Evolutionary conservation across 2,329 filamentous ascomycete species (phyloP), one percentile per base, ranked within the genome.

Genomic region (Alternaria angustiovoidea): DNA sequence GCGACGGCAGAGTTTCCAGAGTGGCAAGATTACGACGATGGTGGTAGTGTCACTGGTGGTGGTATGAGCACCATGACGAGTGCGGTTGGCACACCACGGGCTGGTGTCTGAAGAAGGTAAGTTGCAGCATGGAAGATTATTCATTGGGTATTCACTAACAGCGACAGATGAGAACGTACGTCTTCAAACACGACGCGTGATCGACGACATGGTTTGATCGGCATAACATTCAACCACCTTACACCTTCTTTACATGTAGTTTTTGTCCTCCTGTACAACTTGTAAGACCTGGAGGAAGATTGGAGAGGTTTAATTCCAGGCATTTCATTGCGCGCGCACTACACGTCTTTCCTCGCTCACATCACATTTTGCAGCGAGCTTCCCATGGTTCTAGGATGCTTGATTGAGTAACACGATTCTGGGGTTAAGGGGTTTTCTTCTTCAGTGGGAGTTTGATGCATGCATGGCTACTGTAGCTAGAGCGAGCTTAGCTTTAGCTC

Each of bases 11-110:
- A 81, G n/a, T 77, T 85, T 64, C 86, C 87, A 2, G 81, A 88
- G 62, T 84, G 86, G 68, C 81, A 85, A 62, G 83, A 86, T 73
- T 87, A 85, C 57, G 86, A 88, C 51, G 82, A 84, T 54, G 77
- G 80, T 12, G 79, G 75, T n/a, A 81, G 81, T 16, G 79, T 78
- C 52, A 83, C 80, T 30, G 86, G 87, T 62, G 84, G 82, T 6
- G 84, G 82, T 7, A 43, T 70, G 26, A 74, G 71, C 55, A 76
- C 74, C 9, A 68, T 76, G 43, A 71, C 72, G 3, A 74, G 70
- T 48, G 68, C 72, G 5, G 73, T 76, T 30, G 75, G 74, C 30
- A 77, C 75, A 28, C 75, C 75, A 24, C 64, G 71, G 57, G 68
- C 67, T 32, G 53, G 57, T 34, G 32, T 61, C 41, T 71, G 62